Evolutionary conservation across 768 basidiomycete genomes (phyloP), one percentile per base, ranked within the genome.

Genomic region (Pulveroboletus sp.): DNA sequence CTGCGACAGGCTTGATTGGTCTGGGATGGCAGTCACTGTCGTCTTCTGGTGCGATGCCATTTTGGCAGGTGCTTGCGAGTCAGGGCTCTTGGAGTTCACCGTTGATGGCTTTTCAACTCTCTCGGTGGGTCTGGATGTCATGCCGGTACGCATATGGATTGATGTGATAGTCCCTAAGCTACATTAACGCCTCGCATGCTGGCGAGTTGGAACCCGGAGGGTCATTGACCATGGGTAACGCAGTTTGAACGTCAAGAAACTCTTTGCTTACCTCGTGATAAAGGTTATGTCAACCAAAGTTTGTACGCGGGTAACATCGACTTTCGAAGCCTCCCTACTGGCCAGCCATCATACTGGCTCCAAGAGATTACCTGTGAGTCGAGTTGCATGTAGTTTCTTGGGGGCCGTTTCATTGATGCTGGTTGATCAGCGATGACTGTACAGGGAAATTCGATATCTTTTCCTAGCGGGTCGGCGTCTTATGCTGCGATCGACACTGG

Each of bases 1-100:
- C 73, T 3, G 75, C 81, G 5, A 79, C 81, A 1, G 89, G 89
- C 4, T 78, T 91, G 59, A 72, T 90, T 69, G 89, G 89, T 10
- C 77, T 90, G 41, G 89, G 80, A 1, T 90, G 87, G 64, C 48
- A 68, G 20, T 56, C 75, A 8, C 76, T 90, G 42, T 75, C 88
- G 0, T 70, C 72, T n/a, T 84, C 85, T 6, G 59, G 60, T 3
- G 69, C 80, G 1, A 69, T 66, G 12, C 88, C 88, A 3, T 85
- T 89, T 62, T 90, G 87, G 87, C 72, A 84, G 56, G 65, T 76
- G 0, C 68, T 90, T 12, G 62, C 71, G 5, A 62, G 68, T 16
- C 56, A 52, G 21, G 71, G 71, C 34, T 69, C 74, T 44, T 72
- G 84, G 36, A 57, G 71, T 5, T 60, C 58, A 4, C 79, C 80